Evolutionary conservation across 2,329 filamentous ascomycete species (phyloP).

Genomic region (Purpureocillium takamizusanense): DNA sequence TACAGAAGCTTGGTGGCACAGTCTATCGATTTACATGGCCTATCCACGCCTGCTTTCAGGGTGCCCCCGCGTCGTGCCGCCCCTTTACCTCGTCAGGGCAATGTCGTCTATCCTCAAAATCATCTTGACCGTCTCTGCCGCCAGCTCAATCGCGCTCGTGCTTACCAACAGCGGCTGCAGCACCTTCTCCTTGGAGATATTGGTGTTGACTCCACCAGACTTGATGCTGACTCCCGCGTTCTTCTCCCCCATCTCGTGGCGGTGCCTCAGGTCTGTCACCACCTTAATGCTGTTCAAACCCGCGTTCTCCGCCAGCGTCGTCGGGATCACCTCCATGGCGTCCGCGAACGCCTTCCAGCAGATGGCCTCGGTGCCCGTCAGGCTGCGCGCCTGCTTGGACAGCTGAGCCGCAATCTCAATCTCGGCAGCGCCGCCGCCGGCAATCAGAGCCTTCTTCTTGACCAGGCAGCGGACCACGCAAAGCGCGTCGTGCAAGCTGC

Average conservation of each 20-base stretch:
- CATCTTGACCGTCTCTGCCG: constrained; percentile 98
- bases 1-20: no score
- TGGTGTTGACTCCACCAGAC: constrained; percentile 90
- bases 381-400: constrained; percentile 68
- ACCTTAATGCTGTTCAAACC: constrained; percentile 98
- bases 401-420: constrained; percentile 91
- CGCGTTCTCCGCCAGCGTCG: constrained; percentile 93
- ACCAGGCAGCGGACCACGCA: constrained; percentile 96
- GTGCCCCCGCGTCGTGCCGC: background rate
- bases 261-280: constrained; percentile 87
- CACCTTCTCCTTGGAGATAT: constrained; percentile 95
- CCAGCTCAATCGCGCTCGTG: constrained; percentile 94
- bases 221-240: constrained; percentile 98
- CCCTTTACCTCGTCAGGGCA: constrained; percentile 48
- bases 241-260: constrained; percentile 89
- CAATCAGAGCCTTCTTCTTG: constrained; percentile 99
- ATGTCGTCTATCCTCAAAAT: constrained; percentile 61
- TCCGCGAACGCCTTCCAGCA: constrained; percentile 99
- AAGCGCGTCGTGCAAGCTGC: constrained; percentile 91
- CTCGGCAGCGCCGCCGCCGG: constrained; percentile 91
- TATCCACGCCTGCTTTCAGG: background rate
- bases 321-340: constrained; percentile 93
- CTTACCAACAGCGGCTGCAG: constrained; percentile 92
- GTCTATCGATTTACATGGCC: background rate
- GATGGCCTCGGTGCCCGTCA: constrained; percentile 88